Evolutionary conservation across 441 rosid genomes (phyloP), one percentile per base, ranked within the genome.

Genomic region (Euphorbia celastroides): DNA sequence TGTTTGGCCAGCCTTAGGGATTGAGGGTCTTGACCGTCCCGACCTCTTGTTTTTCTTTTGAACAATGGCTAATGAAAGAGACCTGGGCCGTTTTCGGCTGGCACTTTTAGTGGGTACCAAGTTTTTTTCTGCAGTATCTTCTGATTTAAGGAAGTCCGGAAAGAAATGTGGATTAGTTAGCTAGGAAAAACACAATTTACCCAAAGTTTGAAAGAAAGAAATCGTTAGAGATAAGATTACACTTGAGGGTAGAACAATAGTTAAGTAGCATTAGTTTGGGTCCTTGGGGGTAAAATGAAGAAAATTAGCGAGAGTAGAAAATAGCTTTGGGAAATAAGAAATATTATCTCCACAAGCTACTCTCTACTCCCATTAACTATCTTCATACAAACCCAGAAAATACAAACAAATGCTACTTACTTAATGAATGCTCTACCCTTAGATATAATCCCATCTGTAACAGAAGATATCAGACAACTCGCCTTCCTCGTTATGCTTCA

Each of bases 401-500:
- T n/a, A n/a, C n/a, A n/a, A n/a, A n/a, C n/a, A n/a, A n/a, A n/a
- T n/a, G n/a, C n/a, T n/a, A n/a, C n/a, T n/a, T n/a, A n/a, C n/a
- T n/a, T n/a, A n/a, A n/a, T n/a, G n/a, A n/a, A n/a, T n/a, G n/a
- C n/a, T n/a, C n/a, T n/a, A n/a, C n/a, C n/a, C n/a, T n/a, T n/a
- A n/a, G n/a, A n/a, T n/a, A n/a, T n/a, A n/a, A n/a, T n/a, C n/a
- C n/a, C n/a, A n/a, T n/a, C n/a, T n/a, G n/a, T n/a, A n/a, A n/a
- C n/a, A n/a, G n/a, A 71, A 17, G 65, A 54, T 12, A 10, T n/a
- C n/a, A 70, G 62, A 55, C 38, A 64, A 78, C 83, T 74, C 80
- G 77, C 94, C 91, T 84, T 86, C 79, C 48, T 77, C 78, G 67
- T 59, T 78, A 72, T 75, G 85, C 57, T 85, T 81, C 25, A 76